Percentiles rank a stretch among this genome's conserved stretches.
Evolutionary conservation across 495 filamentous ascomycete species (phyloP).

Genomic region (Oidiodendron maius): DNA sequence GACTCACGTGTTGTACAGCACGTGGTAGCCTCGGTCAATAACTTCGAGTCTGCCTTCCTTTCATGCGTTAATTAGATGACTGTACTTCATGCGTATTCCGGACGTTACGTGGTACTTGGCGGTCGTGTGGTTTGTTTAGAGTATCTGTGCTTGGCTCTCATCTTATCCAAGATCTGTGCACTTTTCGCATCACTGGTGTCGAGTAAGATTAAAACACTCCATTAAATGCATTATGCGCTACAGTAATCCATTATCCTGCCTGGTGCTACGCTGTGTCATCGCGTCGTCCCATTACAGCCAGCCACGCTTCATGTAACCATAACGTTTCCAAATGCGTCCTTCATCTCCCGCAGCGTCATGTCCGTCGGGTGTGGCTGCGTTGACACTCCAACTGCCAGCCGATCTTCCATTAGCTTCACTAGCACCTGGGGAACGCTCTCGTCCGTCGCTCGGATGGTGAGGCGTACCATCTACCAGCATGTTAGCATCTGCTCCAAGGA

Average conservation of each 20-base stretch:
- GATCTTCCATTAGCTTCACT: conserved; percentile 80
- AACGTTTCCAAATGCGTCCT: conserved; percentile 22
- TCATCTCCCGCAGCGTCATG: conserved; percentile 17
- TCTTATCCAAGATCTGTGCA: no score
- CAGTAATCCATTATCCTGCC: neutral
- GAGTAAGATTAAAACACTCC: neutral
- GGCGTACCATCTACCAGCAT: conserved; percentile 75
- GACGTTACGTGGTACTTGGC: no score
- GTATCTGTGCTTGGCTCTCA: no score
- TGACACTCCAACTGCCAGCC: conserved; percentile 48
- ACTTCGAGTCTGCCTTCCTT: no score
- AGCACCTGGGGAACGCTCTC: conserved; percentile 77
- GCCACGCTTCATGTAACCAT: conserved; percentile 13
- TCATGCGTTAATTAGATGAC: no score
- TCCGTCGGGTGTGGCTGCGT: conserved; percentile 26
- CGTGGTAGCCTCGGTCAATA: no score
- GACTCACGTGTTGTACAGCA: no score
- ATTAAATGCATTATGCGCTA: neutral
- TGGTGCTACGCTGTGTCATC: neutral
- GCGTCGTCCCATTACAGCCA: neutral
- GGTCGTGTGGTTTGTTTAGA: no score
- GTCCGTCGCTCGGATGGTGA: conserved; percentile 92
- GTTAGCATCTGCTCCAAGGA: neutral
- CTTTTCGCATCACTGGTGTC: no score
- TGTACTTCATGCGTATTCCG: no score